phyloP scores from a whole-genome alignment of 1,284 basidiomycete species.

The Cutaneotrichosporon sp. region DNA sequence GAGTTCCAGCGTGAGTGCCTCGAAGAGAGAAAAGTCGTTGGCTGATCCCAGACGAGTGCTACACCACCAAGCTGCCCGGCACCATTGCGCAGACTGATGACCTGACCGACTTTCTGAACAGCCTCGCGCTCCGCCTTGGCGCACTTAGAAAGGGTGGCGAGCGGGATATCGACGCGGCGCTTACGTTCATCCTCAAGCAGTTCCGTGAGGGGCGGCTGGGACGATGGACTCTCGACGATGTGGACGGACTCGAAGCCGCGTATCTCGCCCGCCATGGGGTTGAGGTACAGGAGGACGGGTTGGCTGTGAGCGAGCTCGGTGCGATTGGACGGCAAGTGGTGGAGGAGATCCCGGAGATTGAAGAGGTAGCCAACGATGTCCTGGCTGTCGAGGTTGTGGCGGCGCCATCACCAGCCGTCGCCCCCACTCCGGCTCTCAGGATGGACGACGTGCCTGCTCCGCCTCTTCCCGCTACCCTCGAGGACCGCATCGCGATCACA shows the following conservation, averaged over 20 bases:
- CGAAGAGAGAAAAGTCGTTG: neutral
- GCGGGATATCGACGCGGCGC: slow-evolving; percentile 67
- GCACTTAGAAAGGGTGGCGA: slow-evolving; percentile 75
- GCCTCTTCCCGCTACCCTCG: neutral
- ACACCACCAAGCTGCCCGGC: slow-evolving; percentile 60
- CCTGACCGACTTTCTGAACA: slow-evolving; percentile 64
- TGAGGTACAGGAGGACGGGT: neutral
- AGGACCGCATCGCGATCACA: slow-evolving; percentile 11
- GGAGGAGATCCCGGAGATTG: neutral
- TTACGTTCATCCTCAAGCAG: slow-evolving; percentile 75
- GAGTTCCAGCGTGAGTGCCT: slow-evolving; percentile 55
- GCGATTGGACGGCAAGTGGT: neutral
- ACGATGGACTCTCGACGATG: slow-evolving; percentile 56
- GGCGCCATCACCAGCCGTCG: neutral
- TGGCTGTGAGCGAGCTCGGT: slow-evolving; percentile 11
- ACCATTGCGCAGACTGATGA: slow-evolving; percentile 59
- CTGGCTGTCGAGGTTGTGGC: neutral
- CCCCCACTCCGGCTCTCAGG: neutral
- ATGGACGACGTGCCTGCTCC: neutral
- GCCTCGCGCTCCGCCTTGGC: slow-evolving; percentile 71
- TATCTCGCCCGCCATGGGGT: slow-evolving; percentile 1
- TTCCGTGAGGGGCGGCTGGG: slow-evolving; percentile 71
- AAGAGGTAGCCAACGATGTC: neutral
- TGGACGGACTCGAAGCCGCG: slow-evolving; percentile 33
- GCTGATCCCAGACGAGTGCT: slow-evolving; percentile 48